phyloP scores from a whole-genome alignment of 495 filamentous ascomycete species.

The Trichocladium antarcticum region DNA sequence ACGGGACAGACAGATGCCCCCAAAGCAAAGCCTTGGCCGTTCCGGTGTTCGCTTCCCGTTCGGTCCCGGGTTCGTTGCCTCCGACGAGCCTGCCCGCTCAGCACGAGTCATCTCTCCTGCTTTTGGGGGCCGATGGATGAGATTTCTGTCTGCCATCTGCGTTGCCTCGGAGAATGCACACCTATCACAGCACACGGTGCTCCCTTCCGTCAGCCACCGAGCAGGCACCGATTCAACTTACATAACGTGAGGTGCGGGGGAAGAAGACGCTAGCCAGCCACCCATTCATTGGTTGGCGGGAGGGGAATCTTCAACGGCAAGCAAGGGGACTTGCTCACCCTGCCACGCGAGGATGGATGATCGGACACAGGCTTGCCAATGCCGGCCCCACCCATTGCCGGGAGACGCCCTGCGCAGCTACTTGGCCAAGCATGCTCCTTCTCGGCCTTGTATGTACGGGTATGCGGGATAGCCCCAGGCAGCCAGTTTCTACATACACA shows the following conservation, averaged over 20 bases:
- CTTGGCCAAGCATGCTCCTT: no score
- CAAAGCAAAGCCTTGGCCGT: no score
- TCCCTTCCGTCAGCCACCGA: background rate
- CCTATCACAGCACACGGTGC: background rate
- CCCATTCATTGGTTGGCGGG: background rate
- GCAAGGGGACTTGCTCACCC: background rate
- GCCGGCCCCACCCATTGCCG: background rate
- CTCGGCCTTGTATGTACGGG: no score
- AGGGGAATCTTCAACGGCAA: background rate
- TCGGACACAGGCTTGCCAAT: background rate
- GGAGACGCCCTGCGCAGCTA: no score
- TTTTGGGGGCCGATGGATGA: no score
- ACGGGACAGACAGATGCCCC: background rate
- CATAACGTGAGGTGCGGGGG: conserved; percentile 2
- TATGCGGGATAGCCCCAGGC: background rate
- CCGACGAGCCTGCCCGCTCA: background rate
- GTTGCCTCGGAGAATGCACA: background rate
- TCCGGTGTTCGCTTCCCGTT: no score
- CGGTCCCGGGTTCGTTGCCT: no score
- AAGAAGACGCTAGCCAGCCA: background rate
- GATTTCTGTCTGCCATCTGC: no score
- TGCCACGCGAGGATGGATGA: background rate
- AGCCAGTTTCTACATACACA: background rate
- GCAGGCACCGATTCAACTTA: conserved; percentile 10
- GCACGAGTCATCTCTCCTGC: no score